Evolutionary conservation across 2,329 filamentous ascomycete genomes (phyloP).

Genomic region (Aureobasidium sp.): DNA sequence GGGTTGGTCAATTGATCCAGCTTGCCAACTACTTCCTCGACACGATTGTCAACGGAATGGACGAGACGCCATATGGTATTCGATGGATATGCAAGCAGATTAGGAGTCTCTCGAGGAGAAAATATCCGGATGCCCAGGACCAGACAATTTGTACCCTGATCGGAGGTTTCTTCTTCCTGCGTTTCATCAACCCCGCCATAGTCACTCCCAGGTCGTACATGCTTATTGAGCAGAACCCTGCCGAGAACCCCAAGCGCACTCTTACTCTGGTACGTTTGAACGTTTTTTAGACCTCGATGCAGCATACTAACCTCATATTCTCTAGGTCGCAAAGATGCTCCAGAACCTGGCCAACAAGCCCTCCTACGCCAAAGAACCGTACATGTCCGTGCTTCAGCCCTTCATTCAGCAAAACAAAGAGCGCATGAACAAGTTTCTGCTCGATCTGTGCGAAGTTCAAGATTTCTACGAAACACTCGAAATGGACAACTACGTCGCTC

Average conservation of each 20-base stretch:
- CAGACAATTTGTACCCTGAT: constrained; percentile 96
- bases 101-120: constrained; percentile 86
- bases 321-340: constrained; percentile 83
- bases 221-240: constrained; percentile 89
- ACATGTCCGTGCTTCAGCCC: constrained; percentile 92
- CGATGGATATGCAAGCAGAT: constrained; percentile 99
- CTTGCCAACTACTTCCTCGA: constrained; percentile 89
- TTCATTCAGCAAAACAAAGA: constrained; percentile 97
- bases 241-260: constrained; percentile 83
- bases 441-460: constrained; percentile 94
- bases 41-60: constrained; percentile 89
- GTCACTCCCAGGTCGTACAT: constrained; percentile 98
- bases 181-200: constrained; percentile 98
- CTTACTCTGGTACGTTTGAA: constrained; percentile 55
- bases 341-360: constrained; percentile 99
- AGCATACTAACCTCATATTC: not conserved
- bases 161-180: constrained; percentile 96
- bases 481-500: constrained; percentile 98
- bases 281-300: not conserved
- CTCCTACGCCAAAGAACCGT: constrained; percentile 96
- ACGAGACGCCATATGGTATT: constrained; percentile 95
- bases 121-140: constrained; percentile 96
- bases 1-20: constrained; percentile 86
- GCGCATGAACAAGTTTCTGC: constrained; percentile 93
- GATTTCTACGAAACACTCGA: constrained; percentile 98